These are phyloP conservation scores for Santalum album DNA, from an alignment of 164 flowering plant genomes.

Conservation along the genomic window DNA sequence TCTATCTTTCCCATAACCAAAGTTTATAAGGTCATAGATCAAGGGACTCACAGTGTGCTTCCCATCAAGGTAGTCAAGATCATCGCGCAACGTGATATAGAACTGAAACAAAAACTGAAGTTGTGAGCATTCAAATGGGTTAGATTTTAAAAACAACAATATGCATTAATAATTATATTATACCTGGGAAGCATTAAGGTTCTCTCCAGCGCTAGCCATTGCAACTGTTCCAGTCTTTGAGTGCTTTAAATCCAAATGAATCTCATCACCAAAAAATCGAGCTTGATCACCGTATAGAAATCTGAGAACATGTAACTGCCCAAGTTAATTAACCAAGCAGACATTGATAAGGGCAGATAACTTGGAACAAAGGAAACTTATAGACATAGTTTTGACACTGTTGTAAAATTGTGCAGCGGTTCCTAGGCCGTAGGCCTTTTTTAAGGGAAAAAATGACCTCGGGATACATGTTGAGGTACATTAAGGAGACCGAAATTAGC, in stretches of 20 bases:
- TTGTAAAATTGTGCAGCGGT: too few relatives aligned
- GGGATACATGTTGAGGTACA: too few relatives aligned
- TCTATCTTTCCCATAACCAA: not conserved
- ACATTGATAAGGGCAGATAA: too few relatives aligned
- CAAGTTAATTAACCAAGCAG: too few relatives aligned
- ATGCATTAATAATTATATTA: not conserved
- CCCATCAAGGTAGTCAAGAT: slow-evolving; percentile 92
- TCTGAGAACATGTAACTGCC: slow-evolving; percentile 34
- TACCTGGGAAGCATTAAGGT: slow-evolving; percentile 98
- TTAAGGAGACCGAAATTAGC: too few relatives aligned
- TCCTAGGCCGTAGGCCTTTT: too few relatives aligned
- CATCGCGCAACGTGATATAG: slow-evolving; percentile 83
- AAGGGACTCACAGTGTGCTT: slow-evolving; percentile 78
- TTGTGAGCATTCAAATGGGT: not conserved
- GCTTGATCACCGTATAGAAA: slow-evolving; percentile 94
- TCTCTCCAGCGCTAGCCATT: slow-evolving; percentile 97
- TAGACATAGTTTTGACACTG: too few relatives aligned
- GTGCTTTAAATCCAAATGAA: slow-evolving; percentile 83
- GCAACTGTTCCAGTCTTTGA: slow-evolving; percentile 81
- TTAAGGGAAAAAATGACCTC: too few relatives aligned
- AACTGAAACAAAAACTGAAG: slow-evolving; percentile 44
- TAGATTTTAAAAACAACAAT: not conserved
- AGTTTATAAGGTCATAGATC: not conserved
- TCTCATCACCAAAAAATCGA: slow-evolving; percentile 87
- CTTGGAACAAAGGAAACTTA: too few relatives aligned